A percentile compares a stretch with the other conserved stretches of the same genome.
phyloP scores from a whole-genome alignment of 139 green algal genomes.

The Picochlorum sp. region DNA sequence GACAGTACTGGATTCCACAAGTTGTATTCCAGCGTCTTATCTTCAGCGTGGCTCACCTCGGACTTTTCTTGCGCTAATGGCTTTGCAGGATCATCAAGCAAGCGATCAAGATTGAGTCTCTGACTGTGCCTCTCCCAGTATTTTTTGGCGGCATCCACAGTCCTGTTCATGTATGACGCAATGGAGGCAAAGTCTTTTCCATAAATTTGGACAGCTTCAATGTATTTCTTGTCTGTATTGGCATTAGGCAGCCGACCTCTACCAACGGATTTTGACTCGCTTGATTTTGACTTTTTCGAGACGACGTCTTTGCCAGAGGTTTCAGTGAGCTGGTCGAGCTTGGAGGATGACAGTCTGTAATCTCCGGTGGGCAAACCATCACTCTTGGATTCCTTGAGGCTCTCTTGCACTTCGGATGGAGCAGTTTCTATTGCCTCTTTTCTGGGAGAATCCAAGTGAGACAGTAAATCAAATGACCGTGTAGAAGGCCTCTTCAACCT shows the following conservation, averaged over 20 bases:
- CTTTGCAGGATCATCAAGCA: slow-evolving; percentile 11
- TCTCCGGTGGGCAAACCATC: too few relatives aligned
- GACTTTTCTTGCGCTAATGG: not conserved
- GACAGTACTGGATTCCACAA: not conserved
- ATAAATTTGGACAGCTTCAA: slow-evolving; percentile 42
- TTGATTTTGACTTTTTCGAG: not conserved
- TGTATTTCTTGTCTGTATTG: slow-evolving; percentile 40
- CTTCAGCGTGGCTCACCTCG: not conserved
- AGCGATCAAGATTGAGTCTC: slow-evolving; percentile 41
- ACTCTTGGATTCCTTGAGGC: too few relatives aligned
- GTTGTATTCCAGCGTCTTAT: not conserved
- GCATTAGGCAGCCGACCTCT: not conserved
- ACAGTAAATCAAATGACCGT: too few relatives aligned
- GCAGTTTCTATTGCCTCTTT: too few relatives aligned
- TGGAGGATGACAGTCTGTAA: too few relatives aligned
- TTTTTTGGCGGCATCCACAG: slow-evolving; percentile 32
- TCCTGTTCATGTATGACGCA: slow-evolving; percentile 28
- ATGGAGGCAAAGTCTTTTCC: slow-evolving; percentile 37
- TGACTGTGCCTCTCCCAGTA: slow-evolving; percentile 49
- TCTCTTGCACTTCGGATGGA: too few relatives aligned
- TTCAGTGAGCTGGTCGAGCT: too few relatives aligned
- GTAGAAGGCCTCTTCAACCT: too few relatives aligned
- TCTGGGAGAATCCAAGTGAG: too few relatives aligned
- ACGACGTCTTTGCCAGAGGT: not conserved
- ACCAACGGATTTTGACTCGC: not conserved